Conservation (phyloP, 139 green algal species). For the Chlorella sp. region DNA sequence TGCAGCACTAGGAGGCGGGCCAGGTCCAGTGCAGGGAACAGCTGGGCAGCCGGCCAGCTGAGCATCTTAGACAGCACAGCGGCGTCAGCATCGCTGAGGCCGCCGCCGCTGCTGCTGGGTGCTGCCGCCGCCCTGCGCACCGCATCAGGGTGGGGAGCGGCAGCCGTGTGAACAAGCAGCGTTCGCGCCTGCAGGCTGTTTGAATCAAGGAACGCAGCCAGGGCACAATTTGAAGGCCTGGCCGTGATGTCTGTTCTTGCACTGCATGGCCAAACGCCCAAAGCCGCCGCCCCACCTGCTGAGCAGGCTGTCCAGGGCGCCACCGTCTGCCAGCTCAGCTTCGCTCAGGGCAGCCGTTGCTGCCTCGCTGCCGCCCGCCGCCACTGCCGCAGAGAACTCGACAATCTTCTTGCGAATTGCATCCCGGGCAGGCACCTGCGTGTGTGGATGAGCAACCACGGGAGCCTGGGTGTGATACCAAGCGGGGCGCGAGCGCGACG, state of each 20-base stretch:
- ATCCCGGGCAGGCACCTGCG: constrained; percentile 17
- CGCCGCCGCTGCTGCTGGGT: neutral
- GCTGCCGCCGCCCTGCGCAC: constrained; percentile 14
- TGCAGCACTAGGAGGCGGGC: constrained; percentile 65
- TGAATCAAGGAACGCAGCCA: too few species aligned
- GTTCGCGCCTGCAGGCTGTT: too few species aligned
- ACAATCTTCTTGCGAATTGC: constrained; percentile 34
- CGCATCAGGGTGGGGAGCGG: neutral
- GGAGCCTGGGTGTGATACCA: too few species aligned
- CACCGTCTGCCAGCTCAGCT: constrained; percentile 47
- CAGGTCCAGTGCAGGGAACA: constrained; percentile 84
- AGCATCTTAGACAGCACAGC: constrained; percentile 61
- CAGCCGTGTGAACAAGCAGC: neutral
- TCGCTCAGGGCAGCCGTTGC: constrained; percentile 39
- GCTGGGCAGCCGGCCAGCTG: constrained; percentile 61
- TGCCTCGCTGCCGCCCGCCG: neutral
- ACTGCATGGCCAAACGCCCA: neutral
- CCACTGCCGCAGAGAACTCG: constrained; percentile 16
- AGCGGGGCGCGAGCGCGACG: too few species aligned
- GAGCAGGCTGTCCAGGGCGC: constrained; percentile 57
- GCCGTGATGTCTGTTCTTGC: too few species aligned
- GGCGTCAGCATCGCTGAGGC: constrained; percentile 21
- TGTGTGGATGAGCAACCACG: too few species aligned
- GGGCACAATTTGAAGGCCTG: too few species aligned
- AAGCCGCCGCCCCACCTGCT: constrained; percentile 26